These are phyloP conservation scores for Coemansia sp. DNA, from an alignment of 192 early-diverging fungal species.

Conservation along the genomic window DNA sequence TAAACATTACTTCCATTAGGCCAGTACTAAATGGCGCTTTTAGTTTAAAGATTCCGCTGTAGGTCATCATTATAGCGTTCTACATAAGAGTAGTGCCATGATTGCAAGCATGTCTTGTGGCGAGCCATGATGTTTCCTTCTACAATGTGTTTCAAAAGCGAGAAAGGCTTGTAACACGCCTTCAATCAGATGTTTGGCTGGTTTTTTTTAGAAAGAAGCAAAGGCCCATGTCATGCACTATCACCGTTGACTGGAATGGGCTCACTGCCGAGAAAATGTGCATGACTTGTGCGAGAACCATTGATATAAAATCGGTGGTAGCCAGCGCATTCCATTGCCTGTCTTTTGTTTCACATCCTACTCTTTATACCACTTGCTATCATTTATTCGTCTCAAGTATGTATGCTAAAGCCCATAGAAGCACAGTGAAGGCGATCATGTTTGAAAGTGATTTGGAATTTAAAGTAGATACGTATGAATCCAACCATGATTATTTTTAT, in stretches of 20 bases:
- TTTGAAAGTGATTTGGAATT: not conserved
- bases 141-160: not conserved
- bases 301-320: not conserved
- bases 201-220: not conserved
- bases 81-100: not conserved
- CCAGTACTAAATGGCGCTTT: too few relatives aligned
- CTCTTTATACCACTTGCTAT: not conserved
- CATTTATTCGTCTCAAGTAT: not conserved
- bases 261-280: not conserved
- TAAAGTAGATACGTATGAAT: not conserved
- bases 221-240: not conserved
- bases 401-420: not conserved
- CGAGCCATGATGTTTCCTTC: not conserved
- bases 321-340: not conserved
- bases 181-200: not conserved
- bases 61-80: too few relatives aligned
- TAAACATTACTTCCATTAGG: too few relatives aligned
- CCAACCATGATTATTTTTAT: not conserved
- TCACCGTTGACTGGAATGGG: not conserved
- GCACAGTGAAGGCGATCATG: not conserved
- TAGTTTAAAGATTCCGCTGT: too few relatives aligned
- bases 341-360: not conserved
- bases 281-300: not conserved
- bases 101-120: not conserved
- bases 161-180: not conserved